These are phyloP conservation scores for Diaporthe citriasiana DNA, from an alignment of 2,329 filamentous ascomycete genomes.

Conservation along the genomic window DNA sequence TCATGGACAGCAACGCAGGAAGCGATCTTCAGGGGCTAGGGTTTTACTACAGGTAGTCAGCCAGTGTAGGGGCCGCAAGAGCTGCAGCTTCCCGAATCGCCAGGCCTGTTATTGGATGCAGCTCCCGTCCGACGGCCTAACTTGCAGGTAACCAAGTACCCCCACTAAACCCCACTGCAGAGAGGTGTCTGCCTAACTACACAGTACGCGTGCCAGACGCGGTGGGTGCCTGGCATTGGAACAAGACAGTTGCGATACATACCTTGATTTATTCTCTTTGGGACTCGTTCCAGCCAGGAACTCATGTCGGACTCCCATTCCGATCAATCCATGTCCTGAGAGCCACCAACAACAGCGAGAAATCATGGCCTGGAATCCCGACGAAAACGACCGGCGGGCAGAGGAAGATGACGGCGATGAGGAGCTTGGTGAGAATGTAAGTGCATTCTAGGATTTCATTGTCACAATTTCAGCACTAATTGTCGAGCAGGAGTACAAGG, in stretches of 20 bases:
- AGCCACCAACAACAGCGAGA: neutral
- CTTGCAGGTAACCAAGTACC: constrained; percentile 6
- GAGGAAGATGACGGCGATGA: constrained; percentile 80
- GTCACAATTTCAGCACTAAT: neutral
- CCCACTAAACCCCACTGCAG: neutral
- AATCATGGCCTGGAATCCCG: constrained; percentile 53
- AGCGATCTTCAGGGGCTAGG: too few species aligned
- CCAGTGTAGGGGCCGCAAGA: neutral
- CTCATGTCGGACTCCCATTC: neutral
- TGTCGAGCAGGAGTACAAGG: constrained; percentile 80
- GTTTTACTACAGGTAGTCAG: too few species aligned
- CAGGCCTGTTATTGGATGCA: constrained; percentile 9
- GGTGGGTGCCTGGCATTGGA: constrained; percentile 37
- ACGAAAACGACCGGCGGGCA: constrained; percentile 64
- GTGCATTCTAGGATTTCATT: neutral
- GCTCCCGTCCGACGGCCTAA: neutral
- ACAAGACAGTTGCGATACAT: neutral
- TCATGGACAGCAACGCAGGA: too few species aligned
- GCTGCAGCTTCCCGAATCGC: constrained; percentile 22
- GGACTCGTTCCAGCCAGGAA: neutral
- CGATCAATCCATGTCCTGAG: neutral
- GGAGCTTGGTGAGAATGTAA: constrained; percentile 57
- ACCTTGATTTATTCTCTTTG: neutral
- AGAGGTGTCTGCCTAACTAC: constrained; percentile 40
- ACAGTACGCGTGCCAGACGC: constrained; percentile 40